Evolutionary conservation across 352 stramenopile species (phyloP).

Genomic region (Globisporangium splendens): DNA sequence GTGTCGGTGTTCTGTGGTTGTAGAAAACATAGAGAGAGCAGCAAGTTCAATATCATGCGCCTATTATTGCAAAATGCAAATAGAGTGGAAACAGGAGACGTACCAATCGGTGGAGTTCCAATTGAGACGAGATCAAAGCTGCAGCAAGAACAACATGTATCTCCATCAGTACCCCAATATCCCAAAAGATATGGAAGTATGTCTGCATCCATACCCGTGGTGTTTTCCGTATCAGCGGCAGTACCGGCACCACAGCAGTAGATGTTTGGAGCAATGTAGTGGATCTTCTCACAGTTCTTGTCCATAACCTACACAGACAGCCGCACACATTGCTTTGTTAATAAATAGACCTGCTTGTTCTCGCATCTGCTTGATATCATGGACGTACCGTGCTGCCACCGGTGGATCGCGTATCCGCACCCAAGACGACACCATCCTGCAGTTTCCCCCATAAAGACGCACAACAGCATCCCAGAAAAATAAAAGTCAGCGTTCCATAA

Average conservation of each 20-base stretch:
- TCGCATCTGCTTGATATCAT: not conserved
- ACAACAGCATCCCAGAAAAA: not conserved
- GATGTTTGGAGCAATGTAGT: constrained; percentile 99
- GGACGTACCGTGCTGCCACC: constrained; percentile 78
- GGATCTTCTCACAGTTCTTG: constrained; percentile 99
- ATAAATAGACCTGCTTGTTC: not conserved
- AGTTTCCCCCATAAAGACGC: not conserved
- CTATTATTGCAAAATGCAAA: no score
- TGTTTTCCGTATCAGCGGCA: constrained; percentile 97
- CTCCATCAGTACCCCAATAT: no score
- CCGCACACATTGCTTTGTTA: not conserved
- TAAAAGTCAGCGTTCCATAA: not conserved
- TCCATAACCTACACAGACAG: constrained; percentile 85
- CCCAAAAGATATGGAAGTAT: no score
- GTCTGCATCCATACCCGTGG: constrained; percentile 38
- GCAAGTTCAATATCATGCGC: no score
- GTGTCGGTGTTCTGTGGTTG: constrained; percentile 67
- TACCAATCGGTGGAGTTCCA: constrained; percentile 95
- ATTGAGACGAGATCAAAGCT: constrained; percentile 81
- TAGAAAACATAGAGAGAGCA: not conserved
- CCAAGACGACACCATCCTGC: constrained; percentile 94
- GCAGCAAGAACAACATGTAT: not conserved
- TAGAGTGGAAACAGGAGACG: constrained; percentile 11
- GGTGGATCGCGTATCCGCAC: constrained; percentile 97
- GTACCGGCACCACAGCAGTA: constrained; percentile 98